Base-by-base conservation (phyloP, 352 stramenopile genomes). In the Phytophthora foliorum region DNA sequence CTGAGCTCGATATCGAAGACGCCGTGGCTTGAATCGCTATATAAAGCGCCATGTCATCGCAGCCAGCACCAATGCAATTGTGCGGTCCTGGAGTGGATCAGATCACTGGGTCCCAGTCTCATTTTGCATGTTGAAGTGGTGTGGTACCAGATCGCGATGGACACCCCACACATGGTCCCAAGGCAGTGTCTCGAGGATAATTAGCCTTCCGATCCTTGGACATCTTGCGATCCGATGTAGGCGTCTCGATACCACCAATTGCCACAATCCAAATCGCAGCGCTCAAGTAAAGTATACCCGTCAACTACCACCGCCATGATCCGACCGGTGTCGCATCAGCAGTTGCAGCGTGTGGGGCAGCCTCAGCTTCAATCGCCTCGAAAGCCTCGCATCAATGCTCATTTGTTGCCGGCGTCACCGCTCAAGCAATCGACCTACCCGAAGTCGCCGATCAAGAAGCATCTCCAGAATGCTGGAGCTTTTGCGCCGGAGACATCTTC, bases 401-500 rank as follows among this genome's bases (percentile, higher is more conserved):
- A 74, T 32, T 53, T 69, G 9, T 25, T 27, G 14, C 24, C 63
- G 21, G 34, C 51, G 19, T 69, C 57, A 34, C 44, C 67, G 27
- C 29, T 67, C 7, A 61, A 67, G 24, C 19, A 52, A 24, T 54
- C 52, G 31, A 42, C n/a, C 46, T 39, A 29, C 16, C 51, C 64
- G 0, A 83, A 78, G 53, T 89, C 84, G 4, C 81, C 84, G 14
- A 77, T 86, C 66, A 90, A 92, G 66, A 91, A 89, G 53, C 78
- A 86, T 27, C 54, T 84, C 3, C 56, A 75, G 51, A 58, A 82
- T 42, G 74, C 67, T 9, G 50, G 31, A 22, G 52, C 32, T 9
- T 57, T 71, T 31, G 51, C 31, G 19, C 14, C 13, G 3, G 39
- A 53, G 27, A 49, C 39, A 19, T 39, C 34, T 11, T 53, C 52